Percentiles rank a stretch among this genome's conserved stretches.
Evolutionary conservation across 2,329 filamentous ascomycete genomes (phyloP).

Genomic region (Aspergillus costaricaensis): DNA sequence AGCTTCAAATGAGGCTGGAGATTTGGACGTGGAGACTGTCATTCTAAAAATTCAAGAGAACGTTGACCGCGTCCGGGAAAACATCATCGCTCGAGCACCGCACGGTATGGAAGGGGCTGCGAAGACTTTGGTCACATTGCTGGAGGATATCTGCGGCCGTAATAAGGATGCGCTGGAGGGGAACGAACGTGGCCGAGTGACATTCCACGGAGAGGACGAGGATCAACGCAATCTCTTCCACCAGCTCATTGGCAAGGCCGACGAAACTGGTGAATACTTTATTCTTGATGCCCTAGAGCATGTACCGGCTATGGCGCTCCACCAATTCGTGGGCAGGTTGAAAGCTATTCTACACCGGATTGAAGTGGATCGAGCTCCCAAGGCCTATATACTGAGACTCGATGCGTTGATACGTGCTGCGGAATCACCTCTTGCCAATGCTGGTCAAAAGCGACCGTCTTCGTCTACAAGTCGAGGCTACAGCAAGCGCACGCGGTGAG

Average conservation of each 20-base stretch:
- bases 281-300: slow-evolving; percentile 43
- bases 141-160: slow-evolving; percentile 40
- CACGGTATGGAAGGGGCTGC: slow-evolving; percentile 41
- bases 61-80: slow-evolving; percentile 35
- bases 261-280: slow-evolving; percentile 36
- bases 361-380: slow-evolving; percentile 45
- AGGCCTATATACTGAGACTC: slow-evolving; percentile 38
- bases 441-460: slow-evolving; percentile 38
- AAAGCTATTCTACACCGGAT: slow-evolving; percentile 43
- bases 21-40: slow-evolving; percentile 34
- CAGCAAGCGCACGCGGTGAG: slow-evolving; percentile 38
- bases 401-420: slow-evolving; percentile 33
- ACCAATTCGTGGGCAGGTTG: slow-evolving; percentile 33
- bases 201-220: slow-evolving; percentile 40
- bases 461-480: slow-evolving; percentile 27
- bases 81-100: slow-evolving; percentile 37
- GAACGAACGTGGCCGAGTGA: slow-evolving; percentile 36
- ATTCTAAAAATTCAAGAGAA: slow-evolving; percentile 33
- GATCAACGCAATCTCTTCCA: slow-evolving; percentile 47
- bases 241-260: slow-evolving; percentile 41
- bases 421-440: slow-evolving; percentile 25
- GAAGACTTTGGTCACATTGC: slow-evolving; percentile 40
- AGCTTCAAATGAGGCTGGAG: slow-evolving; percentile 20
- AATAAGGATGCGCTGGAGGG: slow-evolving; percentile 44
- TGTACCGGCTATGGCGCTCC: slow-evolving; percentile 34